Conservation (phyloP, 805 yeast species). For the Wickerhamia fluorescens region DNA sequence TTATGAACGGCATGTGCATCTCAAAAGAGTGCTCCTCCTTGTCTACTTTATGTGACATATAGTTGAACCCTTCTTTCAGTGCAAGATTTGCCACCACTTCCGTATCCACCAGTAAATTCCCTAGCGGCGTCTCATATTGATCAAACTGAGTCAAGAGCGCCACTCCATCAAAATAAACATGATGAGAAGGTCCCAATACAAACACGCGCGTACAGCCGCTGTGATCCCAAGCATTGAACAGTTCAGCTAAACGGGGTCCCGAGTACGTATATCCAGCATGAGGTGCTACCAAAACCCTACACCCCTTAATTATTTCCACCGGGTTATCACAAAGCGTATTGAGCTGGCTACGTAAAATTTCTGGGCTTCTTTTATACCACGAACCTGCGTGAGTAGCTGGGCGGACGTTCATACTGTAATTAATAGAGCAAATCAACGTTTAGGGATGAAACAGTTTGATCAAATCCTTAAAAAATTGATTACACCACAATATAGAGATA, state of each 20-base stretch:
- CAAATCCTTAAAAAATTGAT: no score
- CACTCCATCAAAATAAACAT: slow-evolving; percentile 63
- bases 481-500: no score
- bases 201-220: slow-evolving; percentile 55
- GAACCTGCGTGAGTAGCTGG: slow-evolving; percentile 87
- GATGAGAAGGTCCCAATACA: slow-evolving; percentile 90
- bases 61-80: slow-evolving; percentile 33
- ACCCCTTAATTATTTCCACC: slow-evolving; percentile 6
- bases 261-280: slow-evolving; percentile 92
- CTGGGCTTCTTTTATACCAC: slow-evolving; percentile 57
- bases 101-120: slow-evolving; percentile 60
- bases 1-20: slow-evolving; percentile 80
- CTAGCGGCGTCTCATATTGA: slow-evolving; percentile 75
- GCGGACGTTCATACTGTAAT: slow-evolving; percentile 33
- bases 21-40: slow-evolving; percentile 89
- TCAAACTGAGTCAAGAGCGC: slow-evolving; percentile 48
- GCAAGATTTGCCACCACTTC: slow-evolving; percentile 33
- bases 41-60: slow-evolving; percentile 57
- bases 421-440: no score
- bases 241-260: slow-evolving; percentile 69
- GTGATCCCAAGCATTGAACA: slow-evolving; percentile 67
- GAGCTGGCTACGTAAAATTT: slow-evolving; percentile 14
- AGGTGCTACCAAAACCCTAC: slow-evolving; percentile 37
- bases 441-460: no score
- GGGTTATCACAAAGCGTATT: neutral